Conservation (phyloP, 2,329 filamentous ascomycete genomes). For the Fusarium sp. region DNA sequence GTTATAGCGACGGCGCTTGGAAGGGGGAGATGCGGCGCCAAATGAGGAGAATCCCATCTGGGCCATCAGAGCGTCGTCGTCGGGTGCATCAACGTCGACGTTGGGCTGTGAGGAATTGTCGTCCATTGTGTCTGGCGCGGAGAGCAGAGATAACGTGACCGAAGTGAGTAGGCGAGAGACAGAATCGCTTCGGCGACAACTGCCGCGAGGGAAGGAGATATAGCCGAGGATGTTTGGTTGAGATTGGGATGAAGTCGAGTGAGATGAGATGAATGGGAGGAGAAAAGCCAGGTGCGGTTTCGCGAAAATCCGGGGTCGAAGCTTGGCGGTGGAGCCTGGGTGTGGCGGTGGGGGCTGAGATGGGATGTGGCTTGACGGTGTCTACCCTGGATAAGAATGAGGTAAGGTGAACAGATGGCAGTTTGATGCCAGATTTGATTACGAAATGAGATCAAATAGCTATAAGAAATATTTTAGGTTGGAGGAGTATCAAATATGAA, state of each 20-base stretch:
- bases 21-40: constrained; percentile 61
- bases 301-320: constrained; percentile 41
- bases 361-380: constrained; percentile 19
- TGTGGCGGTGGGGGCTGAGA: constrained; percentile 32
- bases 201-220: constrained; percentile 6
- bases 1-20: constrained; percentile 74
- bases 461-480: too few species aligned
- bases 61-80: constrained; percentile 63
- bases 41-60: constrained; percentile 78
- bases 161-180: neutral
- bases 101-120: constrained; percentile 1
- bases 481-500: too few species aligned
- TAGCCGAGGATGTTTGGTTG: constrained; percentile 14
- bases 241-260: constrained; percentile 14
- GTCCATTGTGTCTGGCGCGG: constrained; percentile 9
- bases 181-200: neutral
- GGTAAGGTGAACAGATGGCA: neutral
- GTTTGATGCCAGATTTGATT: neutral
- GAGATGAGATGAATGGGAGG: constrained; percentile 25
- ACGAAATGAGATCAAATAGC: neutral
- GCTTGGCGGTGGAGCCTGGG: constrained; percentile 19
- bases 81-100: constrained; percentile 13
- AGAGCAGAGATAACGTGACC: neutral
- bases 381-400: neutral
- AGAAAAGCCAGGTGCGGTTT: constrained; percentile 28